Percentiles rank a stretch among this genome's conserved stretches.
Conservation (phyloP, 352 stramenopile genomes). For the Phytophthora colocasiae region DNA sequence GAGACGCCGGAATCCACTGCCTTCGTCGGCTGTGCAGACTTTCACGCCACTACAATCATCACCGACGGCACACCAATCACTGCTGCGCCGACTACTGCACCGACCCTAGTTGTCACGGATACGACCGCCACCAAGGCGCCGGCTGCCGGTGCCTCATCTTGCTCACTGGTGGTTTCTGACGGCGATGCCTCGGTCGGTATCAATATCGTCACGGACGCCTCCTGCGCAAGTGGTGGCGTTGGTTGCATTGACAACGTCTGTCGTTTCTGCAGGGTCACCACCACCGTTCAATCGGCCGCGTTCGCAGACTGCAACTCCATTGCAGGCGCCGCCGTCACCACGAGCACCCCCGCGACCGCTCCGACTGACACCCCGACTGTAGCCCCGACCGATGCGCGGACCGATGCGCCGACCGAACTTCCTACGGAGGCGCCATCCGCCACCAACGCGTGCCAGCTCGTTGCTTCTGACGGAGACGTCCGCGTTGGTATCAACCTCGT, state of each 20-base stretch:
- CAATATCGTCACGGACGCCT: slow-evolving; percentile 30
- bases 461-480: slow-evolving; percentile 21
- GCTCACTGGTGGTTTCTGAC: slow-evolving; percentile 14
- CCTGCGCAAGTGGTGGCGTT: slow-evolving; percentile 38
- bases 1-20: slow-evolving; percentile 40
- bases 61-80: slow-evolving; percentile 14
- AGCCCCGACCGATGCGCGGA: neutral
- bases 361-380: slow-evolving; percentile 10
- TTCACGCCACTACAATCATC: slow-evolving; percentile 18
- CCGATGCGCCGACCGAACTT: slow-evolving; percentile 1
- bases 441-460: slow-evolving; percentile 13
- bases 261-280: slow-evolving; percentile 44
- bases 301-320: slow-evolving; percentile 28
- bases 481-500: slow-evolving; percentile 42
- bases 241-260: slow-evolving; percentile 48
- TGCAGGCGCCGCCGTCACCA: slow-evolving; percentile 2
- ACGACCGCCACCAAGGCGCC: neutral
- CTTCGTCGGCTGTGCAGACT: slow-evolving; percentile 22
- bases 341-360: neutral
- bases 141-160: neutral
- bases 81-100: slow-evolving; percentile 7
- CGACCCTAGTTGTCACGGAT: slow-evolving; percentile 4
- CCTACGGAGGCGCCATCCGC: slow-evolving; percentile 6
- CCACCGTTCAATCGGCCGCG: slow-evolving; percentile 40
- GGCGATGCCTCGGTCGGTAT: slow-evolving; percentile 41